Percentiles rank a stretch among this genome's conserved stretches.
These are phyloP conservation scores for Sporobolomyces pararoseus DNA, from an alignment of 768 basidiomycete genomes.

Conservation along the genomic window DNA sequence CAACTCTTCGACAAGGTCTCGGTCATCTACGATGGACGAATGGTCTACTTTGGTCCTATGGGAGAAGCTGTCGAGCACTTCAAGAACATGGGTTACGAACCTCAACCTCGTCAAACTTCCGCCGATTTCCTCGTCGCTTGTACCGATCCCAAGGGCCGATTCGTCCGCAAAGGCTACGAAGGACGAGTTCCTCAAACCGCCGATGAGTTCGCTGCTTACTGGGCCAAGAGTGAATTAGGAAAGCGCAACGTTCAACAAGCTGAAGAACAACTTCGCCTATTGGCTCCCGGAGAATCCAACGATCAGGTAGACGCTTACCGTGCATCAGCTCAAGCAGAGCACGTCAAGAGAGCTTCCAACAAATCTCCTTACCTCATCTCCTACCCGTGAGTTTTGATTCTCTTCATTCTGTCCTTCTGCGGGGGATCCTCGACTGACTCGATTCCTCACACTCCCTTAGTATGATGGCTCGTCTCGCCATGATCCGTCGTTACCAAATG, in stretches of 20 bases:
- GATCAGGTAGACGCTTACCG: slow-evolving; percentile 48
- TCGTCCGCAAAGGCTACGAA: slow-evolving; percentile 48
- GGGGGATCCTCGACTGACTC: slow-evolving; percentile 53
- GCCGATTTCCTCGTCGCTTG: slow-evolving; percentile 50
- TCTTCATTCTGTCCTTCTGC: slow-evolving; percentile 48
- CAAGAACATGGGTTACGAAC: slow-evolving; percentile 59
- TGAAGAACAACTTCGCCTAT: slow-evolving; percentile 47
- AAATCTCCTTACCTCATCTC: slow-evolving; percentile 55
- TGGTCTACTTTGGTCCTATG: slow-evolving; percentile 71
- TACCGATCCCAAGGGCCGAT: slow-evolving; percentile 68
- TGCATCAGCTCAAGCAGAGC: slow-evolving; percentile 48
- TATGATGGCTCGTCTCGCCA: slow-evolving; percentile 54
- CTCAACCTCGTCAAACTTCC: slow-evolving; percentile 48
- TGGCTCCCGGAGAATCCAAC: slow-evolving; percentile 44
- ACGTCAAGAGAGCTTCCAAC: slow-evolving; percentile 49
- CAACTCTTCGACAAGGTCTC: slow-evolving; percentile 74
- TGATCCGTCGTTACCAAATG: slow-evolving; percentile 55
- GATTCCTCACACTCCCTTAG: slow-evolving; percentile 52
- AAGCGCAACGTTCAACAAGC: slow-evolving; percentile 44
- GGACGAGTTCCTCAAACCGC: slow-evolving; percentile 53
- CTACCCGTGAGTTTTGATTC: slow-evolving; percentile 50
- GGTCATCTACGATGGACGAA: slow-evolving; percentile 67
- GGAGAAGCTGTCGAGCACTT: slow-evolving; percentile 67
- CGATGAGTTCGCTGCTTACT: slow-evolving; percentile 53
- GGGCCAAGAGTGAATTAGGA: slow-evolving; percentile 51